Conservation (phyloP, 306 rosid genomes). For the Vigna hirtella region DNA sequence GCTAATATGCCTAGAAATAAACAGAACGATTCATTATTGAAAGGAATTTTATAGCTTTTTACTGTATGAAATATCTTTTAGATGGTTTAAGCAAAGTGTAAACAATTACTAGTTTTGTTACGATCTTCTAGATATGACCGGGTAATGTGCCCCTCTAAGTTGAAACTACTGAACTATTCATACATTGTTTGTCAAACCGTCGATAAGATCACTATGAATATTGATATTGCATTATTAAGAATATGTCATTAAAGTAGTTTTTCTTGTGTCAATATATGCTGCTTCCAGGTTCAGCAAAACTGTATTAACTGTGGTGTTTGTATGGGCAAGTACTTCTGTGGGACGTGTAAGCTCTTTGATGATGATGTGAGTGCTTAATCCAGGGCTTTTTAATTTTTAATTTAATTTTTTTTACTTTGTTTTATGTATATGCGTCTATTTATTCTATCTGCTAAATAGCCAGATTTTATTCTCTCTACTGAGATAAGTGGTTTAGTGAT, state of each 20-base stretch:
- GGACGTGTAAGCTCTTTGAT: conserved; percentile 79
- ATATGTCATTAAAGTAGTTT: background rate
- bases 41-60: background rate
- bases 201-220: background rate
- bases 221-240: background rate
- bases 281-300: conserved; percentile 76
- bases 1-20: background rate
- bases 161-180: background rate
- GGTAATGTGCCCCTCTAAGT: background rate
- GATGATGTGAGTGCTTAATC: conserved; percentile 73
- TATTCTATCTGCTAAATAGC: background rate
- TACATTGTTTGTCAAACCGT: conserved; percentile 6
- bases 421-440: background rate
- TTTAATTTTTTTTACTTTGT: background rate
- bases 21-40: background rate
- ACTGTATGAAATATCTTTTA: background rate
- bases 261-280: conserved; percentile 42
- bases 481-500: conserved; percentile 17
- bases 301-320: conserved; percentile 88
- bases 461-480: background rate
- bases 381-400: background rate
- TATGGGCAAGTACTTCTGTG: conserved; percentile 87
- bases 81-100: background rate
- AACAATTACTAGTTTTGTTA: background rate
- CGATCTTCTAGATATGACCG: background rate